Evolutionary conservation across 352 stramenopile genomes (phyloP).

Genomic region (Globisporangium cylindrosporum): DNA sequence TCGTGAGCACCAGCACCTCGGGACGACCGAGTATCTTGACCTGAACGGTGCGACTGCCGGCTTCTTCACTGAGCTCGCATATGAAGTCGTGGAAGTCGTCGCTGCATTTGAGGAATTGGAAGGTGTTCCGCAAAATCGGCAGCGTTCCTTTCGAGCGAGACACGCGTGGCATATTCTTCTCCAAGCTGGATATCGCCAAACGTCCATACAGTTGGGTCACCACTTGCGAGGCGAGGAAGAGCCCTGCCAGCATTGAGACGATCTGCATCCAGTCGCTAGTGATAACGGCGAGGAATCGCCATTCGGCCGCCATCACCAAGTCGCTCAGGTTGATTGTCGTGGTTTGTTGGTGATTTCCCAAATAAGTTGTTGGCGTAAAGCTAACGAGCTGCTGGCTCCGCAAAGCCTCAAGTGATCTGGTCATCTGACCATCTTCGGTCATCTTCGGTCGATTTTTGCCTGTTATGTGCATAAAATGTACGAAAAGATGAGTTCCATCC

Average conservation of each 20-base stretch:
- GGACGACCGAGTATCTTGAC: conserved; percentile 38
- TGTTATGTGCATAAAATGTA: background rate
- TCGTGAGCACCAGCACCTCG: conserved; percentile 39
- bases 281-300: background rate
- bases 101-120: conserved; percentile 44
- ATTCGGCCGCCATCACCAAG: background rate
- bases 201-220: background rate
- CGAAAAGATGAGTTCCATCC: background rate
- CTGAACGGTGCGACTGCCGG: conserved; percentile 29
- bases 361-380: background rate
- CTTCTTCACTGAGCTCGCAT: conserved; percentile 32
- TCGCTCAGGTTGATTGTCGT: background rate
- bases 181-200: background rate
- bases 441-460: background rate
- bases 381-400: background rate
- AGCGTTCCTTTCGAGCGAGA: background rate
- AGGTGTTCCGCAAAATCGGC: conserved; percentile 9
- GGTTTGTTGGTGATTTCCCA: background rate
- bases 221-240: background rate
- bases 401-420: background rate
- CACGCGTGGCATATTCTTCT: conserved; percentile 14
- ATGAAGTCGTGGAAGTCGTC: conserved; percentile 43
- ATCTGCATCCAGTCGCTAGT: conserved; percentile 2
- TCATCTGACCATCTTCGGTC: background rate
- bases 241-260: background rate